These are phyloP conservation scores for Fusarium sublunatum DNA, from an alignment of 2,329 filamentous ascomycete species.

Conservation along the genomic window DNA sequence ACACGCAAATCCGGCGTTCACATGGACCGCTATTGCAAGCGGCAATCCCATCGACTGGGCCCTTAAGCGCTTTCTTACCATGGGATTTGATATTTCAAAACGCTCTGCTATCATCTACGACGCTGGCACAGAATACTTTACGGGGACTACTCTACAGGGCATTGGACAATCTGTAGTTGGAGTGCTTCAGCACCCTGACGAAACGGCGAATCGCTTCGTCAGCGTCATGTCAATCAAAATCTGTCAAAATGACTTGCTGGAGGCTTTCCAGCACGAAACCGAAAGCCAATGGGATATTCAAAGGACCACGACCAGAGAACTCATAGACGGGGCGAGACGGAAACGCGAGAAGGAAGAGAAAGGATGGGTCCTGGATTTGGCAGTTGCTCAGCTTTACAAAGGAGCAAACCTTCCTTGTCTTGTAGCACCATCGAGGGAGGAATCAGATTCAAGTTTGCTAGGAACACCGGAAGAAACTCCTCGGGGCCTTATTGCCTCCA, in stretches of 20 bases:
- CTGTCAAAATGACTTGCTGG: conserved; percentile 25
- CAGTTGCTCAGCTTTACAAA: conserved; percentile 28
- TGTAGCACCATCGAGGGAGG: conserved; percentile 20
- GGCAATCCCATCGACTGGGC: conserved; percentile 37
- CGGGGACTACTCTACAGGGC: conserved; percentile 19
- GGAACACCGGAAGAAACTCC: conserved; percentile 3
- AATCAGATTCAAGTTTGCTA: conserved; percentile 26
- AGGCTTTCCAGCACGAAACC: conserved; percentile 10
- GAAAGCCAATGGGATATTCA: conserved; percentile 11
- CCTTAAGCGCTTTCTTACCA: conserved; percentile 24
- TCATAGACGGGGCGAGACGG: conserved; percentile 17
- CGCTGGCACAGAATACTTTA: conserved; percentile 22
- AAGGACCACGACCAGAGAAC: conserved; percentile 10
- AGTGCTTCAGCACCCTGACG: conserved; percentile 17
- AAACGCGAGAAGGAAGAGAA: conserved; percentile 7
- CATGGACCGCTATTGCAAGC: conserved; percentile 26
- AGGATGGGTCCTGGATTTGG: conserved; percentile 31
- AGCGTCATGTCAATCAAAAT: conserved; percentile 29
- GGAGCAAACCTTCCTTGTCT: conserved; percentile 7
- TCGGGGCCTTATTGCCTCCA: conserved; percentile 1
- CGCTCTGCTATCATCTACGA: conserved; percentile 21
- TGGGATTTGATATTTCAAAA: conserved; percentile 26
- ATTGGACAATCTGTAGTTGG: conserved; percentile 35
- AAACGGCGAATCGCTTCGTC: conserved; percentile 25
- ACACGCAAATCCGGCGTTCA: conserved; percentile 13